These are phyloP conservation scores for Dendrocalamus sinicus DNA, from an alignment of 176 grass and related monocot species.

Conservation along the genomic window DNA sequence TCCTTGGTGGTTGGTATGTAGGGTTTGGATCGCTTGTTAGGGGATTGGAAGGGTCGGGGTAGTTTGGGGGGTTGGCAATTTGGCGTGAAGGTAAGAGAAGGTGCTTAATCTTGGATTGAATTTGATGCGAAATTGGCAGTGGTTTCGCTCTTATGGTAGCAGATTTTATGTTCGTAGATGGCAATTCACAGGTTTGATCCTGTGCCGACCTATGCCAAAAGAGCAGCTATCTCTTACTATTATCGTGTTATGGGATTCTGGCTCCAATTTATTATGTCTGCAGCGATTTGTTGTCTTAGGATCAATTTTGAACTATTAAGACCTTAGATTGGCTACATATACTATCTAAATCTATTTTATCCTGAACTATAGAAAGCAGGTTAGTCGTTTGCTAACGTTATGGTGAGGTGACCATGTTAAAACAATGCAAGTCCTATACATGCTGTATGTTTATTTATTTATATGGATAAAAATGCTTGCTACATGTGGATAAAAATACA, in stretches of 20 bases:
- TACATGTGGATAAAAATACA: no score
- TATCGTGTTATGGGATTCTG: neutral
- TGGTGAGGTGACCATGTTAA: neutral
- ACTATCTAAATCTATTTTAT: neutral
- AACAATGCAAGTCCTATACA: no score
- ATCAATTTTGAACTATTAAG: slow-evolving; percentile 11
- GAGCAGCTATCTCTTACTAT: neutral
- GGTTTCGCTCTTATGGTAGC: neutral
- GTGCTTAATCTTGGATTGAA: no score
- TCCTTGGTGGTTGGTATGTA: neutral
- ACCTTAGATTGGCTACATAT: neutral
- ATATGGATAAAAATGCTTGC: no score
- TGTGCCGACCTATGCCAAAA: neutral
- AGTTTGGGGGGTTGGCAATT: no score
- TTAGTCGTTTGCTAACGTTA: neutral
- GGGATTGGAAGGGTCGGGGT: no score
- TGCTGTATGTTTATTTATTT: no score
- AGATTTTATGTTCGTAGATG: slow-evolving; percentile 31
- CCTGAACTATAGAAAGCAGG: neutral
- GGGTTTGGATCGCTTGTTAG: neutral
- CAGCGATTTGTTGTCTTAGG: neutral
- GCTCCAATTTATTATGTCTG: neutral
- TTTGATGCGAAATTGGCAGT: no score
- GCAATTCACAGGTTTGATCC: neutral
- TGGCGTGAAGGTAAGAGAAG: no score